A percentile compares a stretch with the other conserved stretches of the same genome.
phyloP scores from a whole-genome alignment of 139 green algal genomes.

The Trebouxia sp. region DNA sequence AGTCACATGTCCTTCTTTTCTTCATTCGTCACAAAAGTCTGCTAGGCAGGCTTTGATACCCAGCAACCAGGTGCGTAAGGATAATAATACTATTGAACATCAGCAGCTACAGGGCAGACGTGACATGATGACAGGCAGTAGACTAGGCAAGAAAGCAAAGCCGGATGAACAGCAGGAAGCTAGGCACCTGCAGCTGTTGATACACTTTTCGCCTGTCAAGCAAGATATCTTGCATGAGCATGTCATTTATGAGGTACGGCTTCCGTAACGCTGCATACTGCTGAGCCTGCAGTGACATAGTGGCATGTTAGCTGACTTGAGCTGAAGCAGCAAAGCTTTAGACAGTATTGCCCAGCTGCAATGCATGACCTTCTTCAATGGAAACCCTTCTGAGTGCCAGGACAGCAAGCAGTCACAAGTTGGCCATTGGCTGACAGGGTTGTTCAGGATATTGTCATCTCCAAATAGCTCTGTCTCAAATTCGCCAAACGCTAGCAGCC shows the following conservation, averaged over 20 bases:
- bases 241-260: constrained; percentile 96
- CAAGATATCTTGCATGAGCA: constrained; percentile 81
- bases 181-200: constrained; percentile 52
- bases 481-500: constrained; percentile 80
- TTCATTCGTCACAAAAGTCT: not conserved
- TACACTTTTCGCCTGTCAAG: constrained; percentile 92
- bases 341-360: not conserved
- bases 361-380: constrained; percentile 81
- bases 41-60: too few relatives aligned
- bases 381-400: constrained; percentile 96
- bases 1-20: not conserved
- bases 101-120: not conserved
- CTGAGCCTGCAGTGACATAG: constrained; percentile 36
- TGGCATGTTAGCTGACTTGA: not conserved
- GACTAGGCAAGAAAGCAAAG: not conserved
- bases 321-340: not conserved
- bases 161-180: not conserved
- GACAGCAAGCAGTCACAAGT: constrained; percentile 84
- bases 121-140: not conserved
- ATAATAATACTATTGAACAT: too few relatives aligned
- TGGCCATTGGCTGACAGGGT: constrained; percentile 91
- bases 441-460: constrained; percentile 86
- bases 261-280: constrained; percentile 75
- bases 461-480: constrained; percentile 93
- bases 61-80: too few relatives aligned